A percentile compares a stretch with the other conserved stretches of the same genome.
phyloP scores from a whole-genome alignment of 805 yeast genomes.

The Spathaspora girioi region DNA sequence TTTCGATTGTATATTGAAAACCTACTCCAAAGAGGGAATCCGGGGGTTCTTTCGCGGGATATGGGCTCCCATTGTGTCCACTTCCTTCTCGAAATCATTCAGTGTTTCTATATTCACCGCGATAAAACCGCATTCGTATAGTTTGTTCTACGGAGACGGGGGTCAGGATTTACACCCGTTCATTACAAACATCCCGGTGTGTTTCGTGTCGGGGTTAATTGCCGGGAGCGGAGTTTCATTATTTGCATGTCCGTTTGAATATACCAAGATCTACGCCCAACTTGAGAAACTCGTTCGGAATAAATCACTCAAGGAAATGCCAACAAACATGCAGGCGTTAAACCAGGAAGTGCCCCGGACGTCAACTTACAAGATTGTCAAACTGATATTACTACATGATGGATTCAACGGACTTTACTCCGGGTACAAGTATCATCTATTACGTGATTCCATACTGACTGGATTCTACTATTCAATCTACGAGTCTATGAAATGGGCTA shows the following conservation, averaged over 20 bases:
- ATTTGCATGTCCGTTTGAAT: conserved; percentile 82
- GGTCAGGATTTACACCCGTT: conserved; percentile 30
- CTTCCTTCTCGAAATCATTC: conserved; percentile 61
- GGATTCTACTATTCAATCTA: conserved; percentile 73
- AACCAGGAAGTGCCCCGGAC: conserved; percentile 9
- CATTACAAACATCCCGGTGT: conserved; percentile 36
- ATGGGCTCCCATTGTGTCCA: conserved; percentile 65
- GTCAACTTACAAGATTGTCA: conserved; percentile 41
- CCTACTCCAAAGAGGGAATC: conserved; percentile 60
- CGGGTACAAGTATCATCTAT: conserved; percentile 64
- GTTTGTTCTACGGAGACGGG: conserved; percentile 9
- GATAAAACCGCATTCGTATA: conserved; percentile 40
- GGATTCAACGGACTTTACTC: conserved; percentile 69
- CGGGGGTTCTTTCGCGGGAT: conserved; percentile 74
- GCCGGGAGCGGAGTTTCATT: conserved; percentile 64
- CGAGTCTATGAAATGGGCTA: conserved; percentile 62
- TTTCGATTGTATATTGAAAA: conserved; percentile 52
- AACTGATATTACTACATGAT: conserved; percentile 50
- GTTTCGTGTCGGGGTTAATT: conserved; percentile 55
- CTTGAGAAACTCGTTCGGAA: conserved; percentile 48
- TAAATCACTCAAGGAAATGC: conserved; percentile 10
- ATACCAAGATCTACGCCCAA: conserved; percentile 79
- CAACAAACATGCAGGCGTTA: conserved; percentile 11
- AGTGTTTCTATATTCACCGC: conserved; percentile 62
- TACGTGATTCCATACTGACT: conserved; percentile 68